Evolutionary conservation across 2,329 filamentous ascomycete genomes (phyloP), one percentile per base, ranked within the genome.

Genomic region (Apiospora saccharicola): DNA sequence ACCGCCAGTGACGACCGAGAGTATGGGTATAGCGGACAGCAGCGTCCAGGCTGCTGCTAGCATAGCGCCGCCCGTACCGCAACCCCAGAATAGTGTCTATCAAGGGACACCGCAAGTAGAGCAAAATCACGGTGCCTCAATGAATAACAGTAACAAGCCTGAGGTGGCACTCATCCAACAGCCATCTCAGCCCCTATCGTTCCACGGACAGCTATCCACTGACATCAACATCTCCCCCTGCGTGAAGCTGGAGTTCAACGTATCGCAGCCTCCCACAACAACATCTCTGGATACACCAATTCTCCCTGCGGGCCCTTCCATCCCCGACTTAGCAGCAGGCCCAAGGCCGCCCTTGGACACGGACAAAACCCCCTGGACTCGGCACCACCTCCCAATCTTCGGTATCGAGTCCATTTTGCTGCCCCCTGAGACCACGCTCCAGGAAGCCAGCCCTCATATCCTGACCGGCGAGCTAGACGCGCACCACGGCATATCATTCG

Each of bases 381-480:
- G 12, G 6, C 67, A 68, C n/a, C 67, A 34, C 13, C n/a, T 30
- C 26, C 44, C 41, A 8, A 7, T 8, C 12, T 68, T 68, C 41
- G 67, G 67, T 4, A n/a, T 68, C n/a, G 3, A 68, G 6, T 43
- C 37, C 16, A 8, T 68, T 10, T 8, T 26, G 41, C 13, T 68
- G 12, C 67, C 67, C 16, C 13, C 67, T 2, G 41, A 4, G 6
- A 26, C 37, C 41, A 30, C 37, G 0, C 67, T 47, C 5, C 41
- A 47, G 26, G 6, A 46, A 46, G 12, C 26, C 41, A 22, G 67
- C 16, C 44, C 37, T 13, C 26, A 68, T n/a, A 44, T 6, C 67
- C 41, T 68, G 41, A 26, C 26, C n/a, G 67, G 67, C 41, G 67
- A 68, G 41, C 44, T 68, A 13, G 67, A 47, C 41, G 5, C 26